phyloP scores from a whole-genome alignment of 208 protist species.

The Trypanosoma theileri region DNA sequence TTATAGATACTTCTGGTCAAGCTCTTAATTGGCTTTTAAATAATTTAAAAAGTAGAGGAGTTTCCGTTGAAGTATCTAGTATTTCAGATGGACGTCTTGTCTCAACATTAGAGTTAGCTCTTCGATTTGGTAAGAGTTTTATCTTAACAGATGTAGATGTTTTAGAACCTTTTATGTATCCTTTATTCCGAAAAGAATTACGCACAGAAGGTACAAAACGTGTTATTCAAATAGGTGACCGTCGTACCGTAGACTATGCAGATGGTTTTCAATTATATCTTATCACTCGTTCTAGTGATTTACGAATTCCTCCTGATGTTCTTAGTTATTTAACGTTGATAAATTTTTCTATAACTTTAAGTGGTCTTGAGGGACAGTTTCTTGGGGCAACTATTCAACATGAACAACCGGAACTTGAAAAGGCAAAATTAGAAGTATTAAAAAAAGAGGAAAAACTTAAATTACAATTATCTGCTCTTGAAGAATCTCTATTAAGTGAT shows the following conservation, averaged over 20 bases:
- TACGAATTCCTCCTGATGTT: constrained; percentile 92
- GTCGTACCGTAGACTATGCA: constrained; percentile 95
- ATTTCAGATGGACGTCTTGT: constrained; percentile 93
- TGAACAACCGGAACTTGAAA: constrained; percentile 97
- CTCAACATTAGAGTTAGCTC: constrained; percentile 95
- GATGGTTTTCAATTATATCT: constrained; percentile 97
- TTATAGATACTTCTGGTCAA: constrained; percentile 96
- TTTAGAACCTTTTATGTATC: constrained; percentile 96
- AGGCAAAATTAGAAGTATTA: constrained; percentile 91
- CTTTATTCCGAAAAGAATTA: constrained; percentile 94
- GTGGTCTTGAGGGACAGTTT: constrained; percentile 97
- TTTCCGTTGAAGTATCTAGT: constrained; percentile 87
- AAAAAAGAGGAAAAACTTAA: constrained; percentile 96
- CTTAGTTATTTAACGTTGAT: constrained; percentile 91
- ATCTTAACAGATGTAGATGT: constrained; percentile 95
- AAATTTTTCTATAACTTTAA: constrained; percentile 97
- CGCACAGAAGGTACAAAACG: constrained; percentile 88
- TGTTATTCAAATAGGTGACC: constrained; percentile 96
- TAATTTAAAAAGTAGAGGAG: constrained; percentile 78
- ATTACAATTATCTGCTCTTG: constrained; percentile 91
- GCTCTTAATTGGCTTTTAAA: constrained; percentile 91
- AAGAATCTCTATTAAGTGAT: constrained; percentile 92
- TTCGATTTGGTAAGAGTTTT: constrained; percentile 98
- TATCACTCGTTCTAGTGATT: constrained; percentile 88
- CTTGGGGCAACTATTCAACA: constrained; percentile 95